phyloP scores from a whole-genome alignment of 148 eudicot genomes.

The Dysphania ambrosioides region DNA sequence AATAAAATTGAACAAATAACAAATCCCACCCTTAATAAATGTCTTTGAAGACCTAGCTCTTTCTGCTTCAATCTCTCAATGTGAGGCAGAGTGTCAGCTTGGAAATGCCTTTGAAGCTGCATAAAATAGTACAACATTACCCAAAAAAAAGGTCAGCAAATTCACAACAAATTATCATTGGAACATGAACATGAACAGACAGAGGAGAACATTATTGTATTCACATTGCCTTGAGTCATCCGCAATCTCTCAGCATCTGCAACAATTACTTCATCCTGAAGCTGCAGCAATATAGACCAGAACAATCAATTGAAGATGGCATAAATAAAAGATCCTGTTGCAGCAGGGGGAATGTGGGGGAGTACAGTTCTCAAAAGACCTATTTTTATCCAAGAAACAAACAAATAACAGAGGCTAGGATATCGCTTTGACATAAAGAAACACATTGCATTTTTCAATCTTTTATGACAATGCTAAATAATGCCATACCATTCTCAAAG shows the following conservation, averaged over 20 bases:
- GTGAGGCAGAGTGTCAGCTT: conserved; percentile 89
- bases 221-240: conserved; percentile 85
- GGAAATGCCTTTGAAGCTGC: conserved; percentile 97
- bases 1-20: neutral
- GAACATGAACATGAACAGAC: neutral
- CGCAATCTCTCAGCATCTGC: conserved; percentile 84
- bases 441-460: neutral
- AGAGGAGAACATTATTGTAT: conserved; percentile 46
- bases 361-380: neutral
- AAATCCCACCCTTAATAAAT: conserved; percentile 69
- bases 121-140: conserved; percentile 4
- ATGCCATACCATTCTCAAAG: neutral
- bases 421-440: neutral
- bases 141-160: neutral
- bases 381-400: neutral
- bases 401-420: neutral
- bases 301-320: conserved; percentile 19
- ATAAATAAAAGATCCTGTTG: neutral
- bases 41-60: conserved; percentile 95
- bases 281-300: conserved; percentile 45
- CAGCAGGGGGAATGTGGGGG: neutral
- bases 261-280: conserved; percentile 91
- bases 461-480: neutral
- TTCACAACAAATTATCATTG: neutral
- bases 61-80: conserved; percentile 86